A percentile compares a stretch with the other conserved stretches of the same genome.
Conservation (phyloP, 495 filamentous ascomycete genomes). For the Neurospora sp. region DNA sequence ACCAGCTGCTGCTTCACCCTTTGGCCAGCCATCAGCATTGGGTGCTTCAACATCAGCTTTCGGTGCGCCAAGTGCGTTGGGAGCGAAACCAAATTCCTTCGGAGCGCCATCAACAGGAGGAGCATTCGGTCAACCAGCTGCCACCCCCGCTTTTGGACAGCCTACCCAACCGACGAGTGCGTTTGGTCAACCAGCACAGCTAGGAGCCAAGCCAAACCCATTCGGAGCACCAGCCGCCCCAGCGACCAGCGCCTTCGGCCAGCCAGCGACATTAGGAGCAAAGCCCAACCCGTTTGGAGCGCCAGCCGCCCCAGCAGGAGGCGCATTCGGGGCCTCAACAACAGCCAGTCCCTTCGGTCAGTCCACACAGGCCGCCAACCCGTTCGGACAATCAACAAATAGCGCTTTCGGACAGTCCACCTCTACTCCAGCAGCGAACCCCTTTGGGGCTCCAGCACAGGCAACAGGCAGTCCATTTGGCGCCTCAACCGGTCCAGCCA, state of each 20-base stretch:
- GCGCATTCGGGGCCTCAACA: constrained; percentile 1
- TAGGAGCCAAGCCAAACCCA: constrained; percentile 20
- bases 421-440: neutral
- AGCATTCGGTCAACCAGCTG: constrained; percentile 29
- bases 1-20: constrained; percentile 23
- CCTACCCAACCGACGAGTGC: constrained; percentile 18
- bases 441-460: constrained; percentile 4
- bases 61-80: constrained; percentile 13
- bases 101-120: constrained; percentile 24
- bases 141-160: constrained; percentile 30
- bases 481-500: constrained; percentile 4
- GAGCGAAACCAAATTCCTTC: constrained; percentile 32
- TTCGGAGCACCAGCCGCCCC: constrained; percentile 6
- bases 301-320: neutral
- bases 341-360: constrained; percentile 12
- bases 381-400: constrained; percentile 2
- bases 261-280: constrained; percentile 9
- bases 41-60: constrained; percentile 13
- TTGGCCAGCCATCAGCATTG: constrained; percentile 32
- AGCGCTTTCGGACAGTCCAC: too few relatives aligned
- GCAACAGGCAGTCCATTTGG: neutral
- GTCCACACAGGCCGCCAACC: constrained; percentile 3
- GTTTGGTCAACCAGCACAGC: constrained; percentile 22
- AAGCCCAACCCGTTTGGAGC: constrained; percentile 20
- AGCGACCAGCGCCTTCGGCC: neutral